These are phyloP conservation scores for Gypsophila paniculata DNA, from an alignment of 179 eudicot genomes.

Conservation along the genomic window DNA sequence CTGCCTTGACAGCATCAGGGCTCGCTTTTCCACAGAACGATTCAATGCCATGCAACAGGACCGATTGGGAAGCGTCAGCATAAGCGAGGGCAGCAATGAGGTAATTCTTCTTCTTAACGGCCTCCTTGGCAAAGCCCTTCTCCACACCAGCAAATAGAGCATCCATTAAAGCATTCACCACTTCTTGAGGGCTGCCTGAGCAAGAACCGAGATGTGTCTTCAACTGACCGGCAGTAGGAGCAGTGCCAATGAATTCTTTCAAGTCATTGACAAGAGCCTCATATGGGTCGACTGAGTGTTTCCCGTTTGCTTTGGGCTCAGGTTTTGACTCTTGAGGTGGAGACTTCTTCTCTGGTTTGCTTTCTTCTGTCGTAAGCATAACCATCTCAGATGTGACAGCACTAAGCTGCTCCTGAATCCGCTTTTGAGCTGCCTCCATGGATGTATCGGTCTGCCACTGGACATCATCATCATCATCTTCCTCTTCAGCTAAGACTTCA, in stretches of 20 bases:
- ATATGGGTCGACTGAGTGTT: slow-evolving; percentile 23
- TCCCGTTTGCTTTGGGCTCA: slow-evolving; percentile 34
- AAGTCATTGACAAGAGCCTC: slow-evolving; percentile 40
- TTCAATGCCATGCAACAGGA: slow-evolving; percentile 51
- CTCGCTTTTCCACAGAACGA: slow-evolving; percentile 45
- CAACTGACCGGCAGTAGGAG: slow-evolving; percentile 43
- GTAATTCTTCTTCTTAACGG: slow-evolving; percentile 53
- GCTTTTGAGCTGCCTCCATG: slow-evolving; percentile 54
- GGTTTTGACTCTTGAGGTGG: slow-evolving; percentile 33
- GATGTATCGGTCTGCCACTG: slow-evolving; percentile 87
- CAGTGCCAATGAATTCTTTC: slow-evolving; percentile 44
- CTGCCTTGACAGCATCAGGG: slow-evolving; percentile 56
- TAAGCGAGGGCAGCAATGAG: slow-evolving; percentile 42
- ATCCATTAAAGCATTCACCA: slow-evolving; percentile 45
- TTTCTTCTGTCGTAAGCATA: slow-evolving; percentile 58
- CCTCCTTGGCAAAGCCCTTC: slow-evolving; percentile 62
- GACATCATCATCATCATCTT: slow-evolving; percentile 47
- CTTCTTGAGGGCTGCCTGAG: slow-evolving; percentile 51
- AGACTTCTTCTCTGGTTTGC: slow-evolving; percentile 41
- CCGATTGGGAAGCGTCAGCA: slow-evolving; percentile 48
- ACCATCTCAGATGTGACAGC: slow-evolving; percentile 82
- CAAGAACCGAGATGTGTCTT: slow-evolving; percentile 47
- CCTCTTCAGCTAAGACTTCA: slow-evolving; percentile 29
- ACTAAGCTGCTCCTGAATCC: slow-evolving; percentile 71
- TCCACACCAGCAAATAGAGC: slow-evolving; percentile 51